phyloP scores from a whole-genome alignment of 805 yeast genomes.

The Metschnikowia kunwiensis region DNA sequence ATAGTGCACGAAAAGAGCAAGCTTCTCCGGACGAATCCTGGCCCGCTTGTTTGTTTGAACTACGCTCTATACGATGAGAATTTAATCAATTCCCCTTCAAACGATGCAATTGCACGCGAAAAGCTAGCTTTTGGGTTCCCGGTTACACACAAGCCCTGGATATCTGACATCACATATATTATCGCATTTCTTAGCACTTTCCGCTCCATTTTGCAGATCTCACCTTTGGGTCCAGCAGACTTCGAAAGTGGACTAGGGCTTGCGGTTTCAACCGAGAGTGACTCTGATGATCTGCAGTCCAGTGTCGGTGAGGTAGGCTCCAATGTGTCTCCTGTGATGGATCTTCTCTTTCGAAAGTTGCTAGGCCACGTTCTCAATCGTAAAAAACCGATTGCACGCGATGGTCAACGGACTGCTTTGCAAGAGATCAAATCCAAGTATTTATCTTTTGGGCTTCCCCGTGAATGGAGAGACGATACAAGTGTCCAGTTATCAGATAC shows the following conservation, averaged over 20 bases:
- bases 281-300: not conserved
- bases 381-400: constrained; percentile 28
- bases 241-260: constrained; percentile 37
- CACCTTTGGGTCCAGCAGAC: constrained; percentile 35
- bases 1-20: constrained; percentile 28
- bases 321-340: constrained; percentile 31
- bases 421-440: constrained; percentile 32
- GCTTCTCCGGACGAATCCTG: constrained; percentile 35
- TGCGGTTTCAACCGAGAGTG: constrained; percentile 5
- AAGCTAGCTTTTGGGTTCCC: constrained; percentile 35
- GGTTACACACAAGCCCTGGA: constrained; percentile 25
- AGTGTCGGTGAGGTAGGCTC: not conserved
- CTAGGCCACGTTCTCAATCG: constrained; percentile 37
- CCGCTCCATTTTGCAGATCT: constrained; percentile 22
- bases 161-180: constrained; percentile 30
- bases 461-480: constrained; percentile 35
- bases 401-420: constrained; percentile 28
- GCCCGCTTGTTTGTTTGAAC: constrained; percentile 35
- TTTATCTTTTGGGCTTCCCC: constrained; percentile 32
- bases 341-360: constrained; percentile 29
- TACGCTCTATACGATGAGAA: constrained; percentile 40
- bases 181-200: constrained; percentile 34
- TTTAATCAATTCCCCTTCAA: constrained; percentile 19
- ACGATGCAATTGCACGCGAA: constrained; percentile 22
- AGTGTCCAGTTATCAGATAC: too few species aligned